phyloP scores from a whole-genome alignment of 805 yeast genomes.

The Wickerhamiella nectarea region DNA sequence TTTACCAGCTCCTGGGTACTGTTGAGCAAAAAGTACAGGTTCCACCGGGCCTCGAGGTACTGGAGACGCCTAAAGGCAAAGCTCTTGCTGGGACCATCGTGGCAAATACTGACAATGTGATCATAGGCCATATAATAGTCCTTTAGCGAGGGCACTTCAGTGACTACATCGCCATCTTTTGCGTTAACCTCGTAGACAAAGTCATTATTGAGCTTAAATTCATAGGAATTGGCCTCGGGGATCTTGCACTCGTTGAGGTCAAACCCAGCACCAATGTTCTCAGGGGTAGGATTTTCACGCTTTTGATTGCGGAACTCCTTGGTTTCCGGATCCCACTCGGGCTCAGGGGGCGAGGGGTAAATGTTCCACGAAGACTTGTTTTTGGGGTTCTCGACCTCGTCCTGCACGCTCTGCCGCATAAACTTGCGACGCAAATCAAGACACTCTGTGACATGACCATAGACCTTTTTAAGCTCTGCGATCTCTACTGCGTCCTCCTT shows the following conservation, averaged over 20 bases:
- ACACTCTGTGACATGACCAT: constrained; percentile 33
- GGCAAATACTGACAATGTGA: constrained; percentile 53
- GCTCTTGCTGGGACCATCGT: constrained; percentile 93
- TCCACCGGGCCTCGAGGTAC: constrained; percentile 94
- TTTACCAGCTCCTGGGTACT: constrained; percentile 88
- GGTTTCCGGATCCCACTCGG: constrained; percentile 59
- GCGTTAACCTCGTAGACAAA: constrained; percentile 58
- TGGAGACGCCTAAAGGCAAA: constrained; percentile 90
- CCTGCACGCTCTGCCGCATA: constrained; percentile 56
- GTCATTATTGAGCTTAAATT: constrained; percentile 39
- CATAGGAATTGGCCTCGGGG: constrained; percentile 37
- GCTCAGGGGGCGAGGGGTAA: constrained; percentile 89
- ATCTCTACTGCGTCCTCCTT: constrained; percentile 24
- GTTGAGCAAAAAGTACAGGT: constrained; percentile 70
- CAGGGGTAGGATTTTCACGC: constrained; percentile 29
- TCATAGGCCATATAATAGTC: constrained; percentile 82
- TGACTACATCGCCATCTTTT: constrained; percentile 27
- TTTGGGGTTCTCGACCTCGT: constrained; percentile 70
- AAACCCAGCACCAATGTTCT: constrained; percentile 37
- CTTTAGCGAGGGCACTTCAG: constrained; percentile 59
- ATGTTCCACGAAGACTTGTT: constrained; percentile 60
- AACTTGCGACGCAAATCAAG: constrained; percentile 66
- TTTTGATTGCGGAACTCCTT: constrained; percentile 31
- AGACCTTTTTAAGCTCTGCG: constrained; percentile 27
- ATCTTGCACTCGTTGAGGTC: constrained; percentile 42